Evolutionary conservation across 306 rosid genomes (phyloP).

Genomic region (Vachellia pachyceras): DNA sequence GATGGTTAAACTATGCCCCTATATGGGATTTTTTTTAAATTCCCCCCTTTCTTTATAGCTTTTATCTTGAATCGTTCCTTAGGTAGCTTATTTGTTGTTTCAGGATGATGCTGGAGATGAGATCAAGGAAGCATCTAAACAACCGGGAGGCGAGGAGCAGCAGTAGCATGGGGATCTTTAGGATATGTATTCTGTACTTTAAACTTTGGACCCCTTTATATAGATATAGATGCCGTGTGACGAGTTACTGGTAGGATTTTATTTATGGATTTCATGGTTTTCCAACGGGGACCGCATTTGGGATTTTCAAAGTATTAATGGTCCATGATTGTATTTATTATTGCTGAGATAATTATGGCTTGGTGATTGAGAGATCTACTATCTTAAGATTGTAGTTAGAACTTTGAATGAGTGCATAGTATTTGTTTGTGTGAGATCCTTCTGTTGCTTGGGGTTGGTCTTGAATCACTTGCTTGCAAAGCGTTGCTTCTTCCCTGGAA

Average conservation of each 20-base stretch:
- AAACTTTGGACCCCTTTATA: constrained; percentile 23
- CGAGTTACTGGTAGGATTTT: constrained; percentile 52
- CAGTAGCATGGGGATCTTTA: constrained; percentile 44
- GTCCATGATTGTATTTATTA: constrained; percentile 49
- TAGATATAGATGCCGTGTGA: constrained; percentile 54
- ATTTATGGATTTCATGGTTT: constrained; percentile 45
- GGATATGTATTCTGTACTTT: constrained; percentile 54
- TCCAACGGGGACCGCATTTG: constrained; percentile 40
- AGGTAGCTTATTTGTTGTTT: constrained; percentile 15
- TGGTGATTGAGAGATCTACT: constrained; percentile 45
- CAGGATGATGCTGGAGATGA: constrained; percentile 96
- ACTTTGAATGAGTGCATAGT: constrained; percentile 1
- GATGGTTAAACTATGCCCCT: not conserved
- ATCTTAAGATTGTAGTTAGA: constrained; percentile 8
- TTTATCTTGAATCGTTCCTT: not conserved
- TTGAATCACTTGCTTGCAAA: constrained; percentile 16
- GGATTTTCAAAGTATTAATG: constrained; percentile 47
- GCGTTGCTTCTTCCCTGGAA: not conserved
- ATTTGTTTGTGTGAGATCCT: constrained; percentile 25
- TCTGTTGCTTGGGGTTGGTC: not conserved
- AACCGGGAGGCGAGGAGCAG: constrained; percentile 66
- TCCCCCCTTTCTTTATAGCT: not conserved
- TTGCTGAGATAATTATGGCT: constrained; percentile 52
- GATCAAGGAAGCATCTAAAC: constrained; percentile 90
- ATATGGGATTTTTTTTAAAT: not conserved